Evolutionary conservation across 2,329 filamentous ascomycete species (phyloP), one percentile per base, ranked within the genome.

Genomic region (Penicillium sp.): DNA sequence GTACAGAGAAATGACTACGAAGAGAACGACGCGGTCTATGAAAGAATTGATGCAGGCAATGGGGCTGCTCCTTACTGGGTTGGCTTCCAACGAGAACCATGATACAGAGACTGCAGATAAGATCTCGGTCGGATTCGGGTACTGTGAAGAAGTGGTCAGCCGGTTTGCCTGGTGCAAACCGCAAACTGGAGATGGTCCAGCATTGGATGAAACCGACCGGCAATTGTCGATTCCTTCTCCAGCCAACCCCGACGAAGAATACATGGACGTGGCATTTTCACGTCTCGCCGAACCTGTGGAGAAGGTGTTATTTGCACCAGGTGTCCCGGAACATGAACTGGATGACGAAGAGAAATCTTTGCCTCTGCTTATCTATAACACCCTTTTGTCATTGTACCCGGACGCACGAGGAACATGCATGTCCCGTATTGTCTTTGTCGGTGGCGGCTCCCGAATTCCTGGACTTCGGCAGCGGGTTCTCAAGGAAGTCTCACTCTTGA

Each of bases 281-380:
- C 80, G 79, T 42, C 78, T 97, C 2, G 81, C 91, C 0, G 82
- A 89, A 54, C 87, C 91, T 0, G 89, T 87, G 56, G 90, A 97
- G 65, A 81, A 79, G 26, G 81, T 86, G 0, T 85, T 97, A 51
- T 90, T 97, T 61, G 87, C 75, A 4, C 79, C 67, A 61, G 81
- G 65, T 65, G 79, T 63, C 67, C 74, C 75, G 57, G 75, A 66
- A 64, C 76, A 66, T 70, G 84, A 85, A 36, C 85, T 91, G 58
- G 94, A 99, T 67, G 92, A 97, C 64, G 81, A 99, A 62, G 93
- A 97, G 60, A 81, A 89, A 16, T 86, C 93, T 0, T 67, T 97
- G 1, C 90, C 89, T 47, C 69, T 86, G 11, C 80, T 97, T 8
- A 78, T 95, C 2, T 95, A 96, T 73, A 82, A 84, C 49, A 82